Conservation (phyloP, 192 early-diverging fungal genomes). For the Dimargaris verticillata region DNA sequence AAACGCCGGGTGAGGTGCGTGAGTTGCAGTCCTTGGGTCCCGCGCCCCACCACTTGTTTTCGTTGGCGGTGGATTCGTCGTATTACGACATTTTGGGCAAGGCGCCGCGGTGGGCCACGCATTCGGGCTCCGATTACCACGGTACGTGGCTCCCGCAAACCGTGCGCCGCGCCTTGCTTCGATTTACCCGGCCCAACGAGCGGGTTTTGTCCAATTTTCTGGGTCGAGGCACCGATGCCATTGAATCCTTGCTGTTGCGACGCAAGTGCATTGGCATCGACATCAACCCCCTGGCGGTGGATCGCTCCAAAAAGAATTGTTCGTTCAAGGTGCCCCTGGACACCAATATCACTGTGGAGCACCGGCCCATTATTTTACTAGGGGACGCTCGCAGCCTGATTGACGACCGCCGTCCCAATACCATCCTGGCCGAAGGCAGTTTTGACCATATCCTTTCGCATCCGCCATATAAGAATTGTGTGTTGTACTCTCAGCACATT, state of each 20-base stretch:
- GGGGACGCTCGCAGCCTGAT: constrained; percentile 59
- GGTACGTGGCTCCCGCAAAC: constrained; percentile 91
- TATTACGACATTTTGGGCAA: constrained; percentile 86
- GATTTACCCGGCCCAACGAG: constrained; percentile 60
- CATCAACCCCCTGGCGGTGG: constrained; percentile 75
- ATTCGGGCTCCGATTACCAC: constrained; percentile 84
- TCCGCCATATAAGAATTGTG: constrained; percentile 90
- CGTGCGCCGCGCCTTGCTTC: constrained; percentile 55
- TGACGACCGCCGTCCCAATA: too few species aligned
- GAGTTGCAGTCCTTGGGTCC: constrained; percentile 46
- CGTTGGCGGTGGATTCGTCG: constrained; percentile 56
- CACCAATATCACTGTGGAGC: constrained; percentile 45
- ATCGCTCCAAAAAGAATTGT: constrained; percentile 71
- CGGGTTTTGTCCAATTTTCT: constrained; percentile 79
- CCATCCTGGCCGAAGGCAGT: constrained; percentile 49
- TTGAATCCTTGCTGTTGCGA: constrained; percentile 66
- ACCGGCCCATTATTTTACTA: constrained; percentile 65
- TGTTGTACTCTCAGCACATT: constrained; percentile 68
- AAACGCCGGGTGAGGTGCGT: constrained; percentile 25
- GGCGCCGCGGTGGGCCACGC: constrained; percentile 81
- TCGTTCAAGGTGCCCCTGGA: constrained; percentile 58
- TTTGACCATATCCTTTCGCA: constrained; percentile 85
- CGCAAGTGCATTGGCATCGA: constrained; percentile 69
- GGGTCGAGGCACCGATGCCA: constrained; percentile 87
- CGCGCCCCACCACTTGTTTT: constrained; percentile 48